Base-by-base conservation (phyloP, 2,329 filamentous ascomycete species). In the Clonostachys chloroleuca region DNA sequence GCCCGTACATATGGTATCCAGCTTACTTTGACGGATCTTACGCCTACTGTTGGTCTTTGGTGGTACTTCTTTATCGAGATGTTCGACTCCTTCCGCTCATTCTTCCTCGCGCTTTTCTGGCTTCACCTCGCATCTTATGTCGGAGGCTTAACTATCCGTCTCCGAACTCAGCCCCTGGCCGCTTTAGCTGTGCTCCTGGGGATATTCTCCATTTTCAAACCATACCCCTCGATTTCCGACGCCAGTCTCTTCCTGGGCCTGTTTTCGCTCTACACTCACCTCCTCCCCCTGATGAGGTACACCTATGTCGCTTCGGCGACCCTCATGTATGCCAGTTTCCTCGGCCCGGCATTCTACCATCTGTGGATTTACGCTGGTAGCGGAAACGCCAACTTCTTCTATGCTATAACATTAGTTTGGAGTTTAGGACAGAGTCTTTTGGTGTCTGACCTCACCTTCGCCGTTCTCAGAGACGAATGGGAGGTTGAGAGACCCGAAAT, bases 51-150 rank as follows among this genome's bases (percentile, higher is more conserved):
- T 33, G 94, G 94, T 2, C 76, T 99, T 2, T 99, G 94, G 94
- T 99, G 94, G 94, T 99, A 99, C 69, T 99, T 99, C 70, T 97
- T 99, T 63, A 95, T 95, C 56, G 92, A 99, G 64, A 99, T 99
- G 84, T 99, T 99, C 64, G 94, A 99, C 69, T 92, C 92, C 1
- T 99, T 99, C 77, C 82, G 94, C 37, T 86, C 87, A 56, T 99
- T 99, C 75, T 99, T 97, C 76, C 80, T 99, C 4, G 94, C 89
- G 47, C 92, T 99, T 43, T 99, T 99, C 72, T 97, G 95, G 91
- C 79, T 99, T 51, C 94, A 99, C 63, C 82, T 97, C 49, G 83
- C 87, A 1, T 87, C 88, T 37, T 99, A 99, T 67, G 89, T 95
- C 35, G 87, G 87, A 14, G 92, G 89, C 0, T 73, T 99, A 40